A percentile compares a stretch with the other conserved stretches of the same genome.
Evolutionary conservation across 305 asterid genomes (phyloP).

Genomic region (Fraxinus dipetala): DNA sequence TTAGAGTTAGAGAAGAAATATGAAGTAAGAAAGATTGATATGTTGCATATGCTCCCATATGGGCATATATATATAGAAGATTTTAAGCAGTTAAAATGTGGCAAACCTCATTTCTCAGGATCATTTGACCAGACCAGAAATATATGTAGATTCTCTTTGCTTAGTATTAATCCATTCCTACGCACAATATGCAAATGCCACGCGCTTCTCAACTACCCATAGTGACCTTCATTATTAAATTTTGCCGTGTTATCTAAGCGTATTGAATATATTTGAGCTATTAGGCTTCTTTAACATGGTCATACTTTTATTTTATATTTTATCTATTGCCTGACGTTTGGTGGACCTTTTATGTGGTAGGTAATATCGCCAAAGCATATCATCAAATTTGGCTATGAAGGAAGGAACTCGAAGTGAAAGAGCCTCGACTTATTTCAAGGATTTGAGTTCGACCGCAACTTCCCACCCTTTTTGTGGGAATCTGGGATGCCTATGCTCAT

Average conservation of each 20-base stretch:
- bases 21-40: background rate
- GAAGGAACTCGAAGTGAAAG: background rate
- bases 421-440: background rate
- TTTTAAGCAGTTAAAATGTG: constrained; percentile 22
- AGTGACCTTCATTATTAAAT: background rate
- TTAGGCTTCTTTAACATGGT: background rate
- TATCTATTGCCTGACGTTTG: background rate
- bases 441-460: background rate
- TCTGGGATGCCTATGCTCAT: background rate
- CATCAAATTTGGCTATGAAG: background rate
- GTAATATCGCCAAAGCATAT: background rate
- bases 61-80: constrained; percentile 27
- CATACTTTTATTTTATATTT: background rate
- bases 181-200: background rate
- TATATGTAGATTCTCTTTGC: constrained; percentile 5
- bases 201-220: constrained; percentile 11
- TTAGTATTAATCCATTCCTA: background rate
- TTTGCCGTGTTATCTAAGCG: constrained; percentile 18
- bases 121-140: constrained; percentile 18
- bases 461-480: background rate
- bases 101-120: background rate
- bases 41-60: background rate
- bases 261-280: background rate
- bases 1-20: background rate
- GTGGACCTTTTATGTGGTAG: background rate